Base-by-base conservation (phyloP, 441 rosid genomes). In the Arabidopsis lyrata region DNA sequence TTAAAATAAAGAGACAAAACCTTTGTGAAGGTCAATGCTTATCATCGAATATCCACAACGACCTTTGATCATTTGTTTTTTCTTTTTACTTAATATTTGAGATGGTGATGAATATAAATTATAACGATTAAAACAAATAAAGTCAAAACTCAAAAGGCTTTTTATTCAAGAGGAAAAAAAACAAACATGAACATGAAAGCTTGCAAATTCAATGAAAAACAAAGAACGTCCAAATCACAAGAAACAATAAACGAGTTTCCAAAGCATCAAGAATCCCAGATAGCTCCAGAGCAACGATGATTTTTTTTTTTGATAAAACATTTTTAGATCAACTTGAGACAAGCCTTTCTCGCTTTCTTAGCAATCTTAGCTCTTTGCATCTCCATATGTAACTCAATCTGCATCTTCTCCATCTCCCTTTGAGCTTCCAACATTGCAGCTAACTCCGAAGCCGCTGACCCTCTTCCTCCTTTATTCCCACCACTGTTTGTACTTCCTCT, bases 371-470 rank as follows among this genome's bases (percentile, higher is more conserved):
- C 65, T 66, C 73, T 72, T 3, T 77, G 80, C 57, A 77, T 71
- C 58, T 59, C 80, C 77, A 77, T 2, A 65, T 71, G 20, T 42
- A 72, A 41, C 64, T 60, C 65, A 16, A 72, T 66, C 24, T 66
- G 81, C 81, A 77, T 77, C 60, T 10, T 77, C 34, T 72, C 73
- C 81, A 77, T 77, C 38, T 72, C 77, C n/a, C 73, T 77, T 60
- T 77, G 80, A 35, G 80, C 77, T 59, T 77, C 65, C n/a, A 72
- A 29, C 77, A 77, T 72, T 29, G 60, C 76, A 5, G 77, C 76
- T 53, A 72, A 59, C 77, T 71, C 80, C 52, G 73, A 52, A 52
- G 27, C 39, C 0, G 73, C 63, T 5, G 80, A 77, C 1, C 68
- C 35, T 1, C 58, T 72, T 59, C 77, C 77, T 49, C 68, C 73